Conservation (phyloP, 2,329 filamentous ascomycete genomes). For the Monosporascus sp. region DNA sequence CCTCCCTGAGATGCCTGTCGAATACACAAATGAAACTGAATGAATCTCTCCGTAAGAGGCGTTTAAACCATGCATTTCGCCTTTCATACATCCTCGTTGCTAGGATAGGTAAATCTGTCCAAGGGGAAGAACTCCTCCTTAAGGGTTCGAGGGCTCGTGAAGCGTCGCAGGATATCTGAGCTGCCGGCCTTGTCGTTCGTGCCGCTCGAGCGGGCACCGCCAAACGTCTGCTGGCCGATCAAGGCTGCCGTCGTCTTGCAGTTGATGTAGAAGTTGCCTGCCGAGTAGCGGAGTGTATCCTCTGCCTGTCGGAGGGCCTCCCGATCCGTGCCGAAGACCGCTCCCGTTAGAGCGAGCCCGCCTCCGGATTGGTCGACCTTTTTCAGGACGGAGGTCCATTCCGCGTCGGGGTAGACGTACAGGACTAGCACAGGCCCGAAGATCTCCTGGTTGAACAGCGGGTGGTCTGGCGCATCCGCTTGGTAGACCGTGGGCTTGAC, state of each 20-base stretch:
- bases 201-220: slow-evolving; percentile 46
- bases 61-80: neutral
- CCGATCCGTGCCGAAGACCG: slow-evolving; percentile 45
- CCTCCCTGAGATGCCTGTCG: neutral
- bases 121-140: slow-evolving; percentile 42
- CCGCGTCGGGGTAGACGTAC: slow-evolving; percentile 43
- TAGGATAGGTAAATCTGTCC: slow-evolving; percentile 43
- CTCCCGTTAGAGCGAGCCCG: slow-evolving; percentile 42
- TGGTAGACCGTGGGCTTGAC: slow-evolving; percentile 44
- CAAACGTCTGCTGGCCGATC: slow-evolving; percentile 53
- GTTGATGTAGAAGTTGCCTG: slow-evolving; percentile 56
- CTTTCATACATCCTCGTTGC: slow-evolving; percentile 34
- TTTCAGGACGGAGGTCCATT: slow-evolving; percentile 31
- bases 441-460: slow-evolving; percentile 41
- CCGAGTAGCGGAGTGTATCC: slow-evolving; percentile 46
- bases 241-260: slow-evolving; percentile 53
- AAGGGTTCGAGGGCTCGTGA: slow-evolving; percentile 46
- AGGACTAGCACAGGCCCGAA: slow-evolving; percentile 43
- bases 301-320: slow-evolving; percentile 45
- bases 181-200: slow-evolving; percentile 56
- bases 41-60: neutral
- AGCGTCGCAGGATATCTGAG: slow-evolving; percentile 42
- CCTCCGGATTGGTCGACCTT: slow-evolving; percentile 35
- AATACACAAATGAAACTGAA: neutral
- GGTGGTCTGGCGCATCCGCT: slow-evolving; percentile 35